Percentiles rank a stretch among this genome's conserved stretches.
Conservation (phyloP, 345 rosid genomes). For the Populus ilicifolia region DNA sequence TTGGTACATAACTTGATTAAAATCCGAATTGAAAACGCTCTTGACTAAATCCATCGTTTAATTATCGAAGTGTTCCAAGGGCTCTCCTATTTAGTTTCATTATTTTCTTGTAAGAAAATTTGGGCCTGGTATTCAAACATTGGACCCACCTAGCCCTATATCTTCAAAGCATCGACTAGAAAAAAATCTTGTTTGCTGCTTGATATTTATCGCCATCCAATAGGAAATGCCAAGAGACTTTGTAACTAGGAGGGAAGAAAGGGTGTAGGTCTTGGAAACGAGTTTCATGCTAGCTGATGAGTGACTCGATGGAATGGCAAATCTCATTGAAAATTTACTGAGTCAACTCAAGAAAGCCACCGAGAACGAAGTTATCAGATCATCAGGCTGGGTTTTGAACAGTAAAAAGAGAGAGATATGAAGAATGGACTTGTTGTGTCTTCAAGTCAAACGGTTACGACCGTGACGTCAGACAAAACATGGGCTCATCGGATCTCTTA, state of each 20-base stretch:
- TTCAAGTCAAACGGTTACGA: constrained; percentile 54
- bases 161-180: not conserved
- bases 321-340: not conserved
- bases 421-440: constrained; percentile 21
- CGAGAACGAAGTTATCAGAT: not conserved
- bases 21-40: constrained; percentile 1
- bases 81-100: no score
- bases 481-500: constrained; percentile 14
- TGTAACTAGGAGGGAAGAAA: not conserved
- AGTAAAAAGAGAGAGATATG: constrained; percentile 16
- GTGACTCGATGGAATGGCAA: not conserved
- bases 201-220: not conserved
- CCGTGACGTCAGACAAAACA: constrained; percentile 44
- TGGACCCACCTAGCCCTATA: not conserved
- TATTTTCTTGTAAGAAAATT: not conserved
- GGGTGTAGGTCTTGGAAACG: not conserved
- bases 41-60: not conserved
- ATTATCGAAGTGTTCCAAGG: no score
- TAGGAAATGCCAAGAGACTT: no score
- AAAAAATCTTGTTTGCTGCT: not conserved
- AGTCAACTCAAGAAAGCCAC: not conserved
- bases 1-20: not conserved
- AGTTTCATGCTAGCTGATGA: not conserved
- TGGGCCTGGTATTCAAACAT: constrained; percentile 2
- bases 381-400: not conserved